These are phyloP conservation scores for Candida tetrigidarum DNA, from an alignment of 1,139 yeast species.

Conservation along the genomic window DNA sequence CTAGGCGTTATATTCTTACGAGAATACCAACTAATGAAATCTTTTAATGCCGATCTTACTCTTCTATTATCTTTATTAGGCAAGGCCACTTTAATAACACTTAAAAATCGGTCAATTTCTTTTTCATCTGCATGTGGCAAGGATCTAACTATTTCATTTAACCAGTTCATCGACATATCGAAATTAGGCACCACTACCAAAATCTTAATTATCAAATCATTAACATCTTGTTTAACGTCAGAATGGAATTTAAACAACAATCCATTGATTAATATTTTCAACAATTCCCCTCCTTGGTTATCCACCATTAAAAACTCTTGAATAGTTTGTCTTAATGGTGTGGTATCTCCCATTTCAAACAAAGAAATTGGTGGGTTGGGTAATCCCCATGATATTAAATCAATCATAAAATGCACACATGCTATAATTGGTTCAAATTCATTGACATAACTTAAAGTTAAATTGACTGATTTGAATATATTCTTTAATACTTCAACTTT, in stretches of 20 bases:
- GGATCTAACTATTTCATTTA: slow-evolving; percentile 54
- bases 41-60: slow-evolving; percentile 69
- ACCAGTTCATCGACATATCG: slow-evolving; percentile 58
- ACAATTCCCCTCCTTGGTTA: slow-evolving; percentile 61
- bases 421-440: slow-evolving; percentile 75
- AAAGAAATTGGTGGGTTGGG: slow-evolving; percentile 79
- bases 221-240: slow-evolving; percentile 76
- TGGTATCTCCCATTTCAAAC: slow-evolving; percentile 49
- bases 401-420: slow-evolving; percentile 76
- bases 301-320: slow-evolving; percentile 39
- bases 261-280: slow-evolving; percentile 62
- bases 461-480: slow-evolving; percentile 62
- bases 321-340: slow-evolving; percentile 53
- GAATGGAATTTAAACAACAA: slow-evolving; percentile 71
- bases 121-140: slow-evolving; percentile 69
- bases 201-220: slow-evolving; percentile 72
- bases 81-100: slow-evolving; percentile 61
- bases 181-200: slow-evolving; percentile 54
- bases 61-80: slow-evolving; percentile 73
- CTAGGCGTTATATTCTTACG: slow-evolving; percentile 73
- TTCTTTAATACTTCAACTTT: slow-evolving; percentile 60
- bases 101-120: slow-evolving; percentile 65
- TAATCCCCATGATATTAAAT: slow-evolving; percentile 83
- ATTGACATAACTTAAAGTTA: slow-evolving; percentile 55
- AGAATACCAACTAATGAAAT: slow-evolving; percentile 81